Base-by-base conservation (phyloP, 1,284 basidiomycete species). In the Thelephora terrestris region DNA sequence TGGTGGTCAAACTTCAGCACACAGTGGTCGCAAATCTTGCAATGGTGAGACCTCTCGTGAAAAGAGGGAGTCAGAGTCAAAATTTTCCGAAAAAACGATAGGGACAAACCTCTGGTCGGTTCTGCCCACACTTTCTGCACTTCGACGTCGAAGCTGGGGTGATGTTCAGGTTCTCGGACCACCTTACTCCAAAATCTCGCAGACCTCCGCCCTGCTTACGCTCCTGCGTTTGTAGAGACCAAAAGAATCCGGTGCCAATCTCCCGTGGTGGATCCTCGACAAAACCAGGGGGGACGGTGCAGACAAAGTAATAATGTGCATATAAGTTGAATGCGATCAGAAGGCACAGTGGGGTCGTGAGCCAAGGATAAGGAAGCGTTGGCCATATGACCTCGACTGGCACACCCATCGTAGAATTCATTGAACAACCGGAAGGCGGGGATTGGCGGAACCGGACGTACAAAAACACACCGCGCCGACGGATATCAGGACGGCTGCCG, bases 1-100 rank as follows among this genome's bases (percentile, higher is more conserved):
- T 96, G 93, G 61, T 96, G 93, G 60, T 96, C 93, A 67, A 88
- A 98, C 63, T 96, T 92, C 46, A 98, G 67, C 20, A 96, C 79
- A 63, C 96, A 99, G 47, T 77, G 79, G 54, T 91, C 89, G 66
- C 95, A 99, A 55, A 96, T 84, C 9, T 85, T 77, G 68, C 95
- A 99, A 66, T 99, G 96, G 63, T 99, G 95, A 2, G 94, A 76
- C 63, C 96, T 83, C 83, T 97, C 70, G 52, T 40, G 39, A 5
- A 25, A 40, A 12, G 9, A 46, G 27, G 27, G 24, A 21, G 25
- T 38, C 34, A 37, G 25, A 5, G 38, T 35, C 16, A 27, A 45
- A 35, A 14, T 18, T 5, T 46, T 9, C 29, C 25, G 48, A 7
- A 37, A 25, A 23, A 6, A 44, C 24, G 37, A 1, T 14, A 32